Base-by-base conservation (phyloP, 2,329 filamentous ascomycete species). In the Cryphonectria radicalis region DNA sequence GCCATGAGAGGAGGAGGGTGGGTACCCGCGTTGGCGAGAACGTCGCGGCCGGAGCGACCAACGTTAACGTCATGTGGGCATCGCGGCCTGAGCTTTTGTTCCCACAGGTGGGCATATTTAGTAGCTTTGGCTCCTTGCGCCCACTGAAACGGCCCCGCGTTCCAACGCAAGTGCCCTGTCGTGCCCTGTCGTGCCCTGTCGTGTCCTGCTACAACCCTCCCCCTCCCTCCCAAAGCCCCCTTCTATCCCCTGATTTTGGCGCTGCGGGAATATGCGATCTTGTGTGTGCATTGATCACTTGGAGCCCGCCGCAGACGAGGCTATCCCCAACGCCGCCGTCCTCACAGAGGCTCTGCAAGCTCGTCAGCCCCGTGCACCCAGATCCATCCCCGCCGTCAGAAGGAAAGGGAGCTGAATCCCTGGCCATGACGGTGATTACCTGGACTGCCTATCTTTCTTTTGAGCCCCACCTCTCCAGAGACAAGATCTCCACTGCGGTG, bases 401-500 rank as follows among this genome's bases (percentile, higher is more conserved):
- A 53, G 22, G 1, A 53, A 57, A 57, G 25, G 22, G 25, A 57
- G n/a, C 53, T 57, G 53, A 28, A 57, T 28, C 25, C 53, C 25
- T 57, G 53, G 50, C n/a, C 13, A 11, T 55, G 17, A 50, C 19
- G 43, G 8, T 50, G 46, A 57, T 53, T 28, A 19, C 55, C 28
- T 59, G n/a, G 17, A 17, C 13, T 59, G 14, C 25, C 55, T 59
- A 4, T 59, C 53, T 57, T 25, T 25, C 46, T 11, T 57, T 57
- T 8, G 55, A 7, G 55, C 55, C 55, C 55, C 55, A 59, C 25
- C 55, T 28, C 4, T 59, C 55, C 55, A 59, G 55, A 59, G 55
- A 59, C 55, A 32, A 11, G 10, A 59, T 32, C 63, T 32, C 63
- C 63, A 46, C 63, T 53, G 63, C 63, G 63, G 63, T 65, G 42